These are phyloP conservation scores for Elsinoe batatas DNA, from an alignment of 2,329 filamentous ascomycete genomes.

Conservation along the genomic window DNA sequence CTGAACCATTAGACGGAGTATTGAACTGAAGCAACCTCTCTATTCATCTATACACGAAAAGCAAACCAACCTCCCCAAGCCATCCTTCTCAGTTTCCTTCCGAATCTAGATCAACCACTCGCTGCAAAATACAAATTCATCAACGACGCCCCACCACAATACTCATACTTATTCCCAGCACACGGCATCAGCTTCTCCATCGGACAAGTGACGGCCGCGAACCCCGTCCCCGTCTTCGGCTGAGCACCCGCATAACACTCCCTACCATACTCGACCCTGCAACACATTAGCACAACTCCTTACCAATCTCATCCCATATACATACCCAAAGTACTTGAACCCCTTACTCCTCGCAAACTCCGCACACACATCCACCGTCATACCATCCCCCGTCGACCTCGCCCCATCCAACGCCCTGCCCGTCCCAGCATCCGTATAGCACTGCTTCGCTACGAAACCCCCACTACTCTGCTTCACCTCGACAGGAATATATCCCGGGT, in stretches of 20 bases:
- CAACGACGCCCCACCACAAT: slow-evolving; percentile 23
- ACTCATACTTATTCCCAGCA: slow-evolving; percentile 21
- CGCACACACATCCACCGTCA: slow-evolving; percentile 14
- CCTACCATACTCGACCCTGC: slow-evolving; percentile 1
- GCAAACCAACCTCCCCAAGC: too few species aligned
- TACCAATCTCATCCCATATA: background rate
- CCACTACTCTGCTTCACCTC: slow-evolving; percentile 12
- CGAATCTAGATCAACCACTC: background rate
- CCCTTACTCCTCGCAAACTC: background rate
- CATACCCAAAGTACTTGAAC: slow-evolving; percentile 4
- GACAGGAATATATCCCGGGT: slow-evolving; percentile 16
- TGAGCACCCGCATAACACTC: slow-evolving; percentile 16
- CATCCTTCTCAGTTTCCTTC: too few species aligned
- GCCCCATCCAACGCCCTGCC: slow-evolving; percentile 7
- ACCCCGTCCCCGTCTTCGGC: slow-evolving; percentile 18
- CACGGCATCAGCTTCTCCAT: slow-evolving; percentile 21
- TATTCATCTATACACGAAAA: too few species aligned
- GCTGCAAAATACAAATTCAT: slow-evolving; percentile 23
- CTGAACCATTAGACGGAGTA: too few species aligned
- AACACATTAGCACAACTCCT: background rate
- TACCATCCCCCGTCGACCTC: background rate
- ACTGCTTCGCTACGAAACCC: slow-evolving; percentile 12
- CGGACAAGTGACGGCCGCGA: slow-evolving; percentile 16
- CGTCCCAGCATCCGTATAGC: background rate
- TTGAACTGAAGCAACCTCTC: too few species aligned